Conservation (phyloP, 2,329 filamentous ascomycete genomes). For the Aureobasidium sp. region DNA sequence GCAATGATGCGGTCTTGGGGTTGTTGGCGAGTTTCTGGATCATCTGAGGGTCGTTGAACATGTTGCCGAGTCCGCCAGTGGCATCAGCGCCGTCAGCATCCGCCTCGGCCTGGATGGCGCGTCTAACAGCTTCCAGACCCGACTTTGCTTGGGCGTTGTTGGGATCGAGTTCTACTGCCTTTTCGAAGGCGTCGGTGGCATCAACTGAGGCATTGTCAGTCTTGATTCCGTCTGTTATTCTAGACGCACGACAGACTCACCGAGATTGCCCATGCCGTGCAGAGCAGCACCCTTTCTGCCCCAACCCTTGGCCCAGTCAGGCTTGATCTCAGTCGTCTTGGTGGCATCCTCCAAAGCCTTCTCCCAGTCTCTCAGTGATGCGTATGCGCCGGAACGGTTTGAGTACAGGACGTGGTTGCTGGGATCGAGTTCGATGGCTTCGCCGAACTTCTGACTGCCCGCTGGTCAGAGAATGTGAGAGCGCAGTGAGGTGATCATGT, state of each 20-base stretch:
- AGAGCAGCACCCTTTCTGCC: slow-evolving; percentile 85
- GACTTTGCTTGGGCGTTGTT: slow-evolving; percentile 89
- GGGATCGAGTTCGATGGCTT: slow-evolving; percentile 83
- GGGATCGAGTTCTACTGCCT: slow-evolving; percentile 88
- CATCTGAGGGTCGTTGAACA: slow-evolving; percentile 91
- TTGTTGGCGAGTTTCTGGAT: slow-evolving; percentile 86
- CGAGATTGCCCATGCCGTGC: slow-evolving; percentile 77
- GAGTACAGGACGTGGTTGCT: slow-evolving; percentile 96
- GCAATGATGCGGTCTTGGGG: slow-evolving; percentile 79
- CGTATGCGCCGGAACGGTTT: slow-evolving; percentile 82
- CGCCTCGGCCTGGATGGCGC: slow-evolving; percentile 76
- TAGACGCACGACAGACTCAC: slow-evolving; percentile 35
- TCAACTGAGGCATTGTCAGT: slow-evolving; percentile 44
- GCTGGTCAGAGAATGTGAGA: slow-evolving; percentile 18
- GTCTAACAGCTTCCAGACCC: slow-evolving; percentile 75
- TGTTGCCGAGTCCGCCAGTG: slow-evolving; percentile 69
- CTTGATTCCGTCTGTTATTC: not conserved
- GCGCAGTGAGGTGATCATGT: slow-evolving; percentile 1
- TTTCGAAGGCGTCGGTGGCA: slow-evolving; percentile 83
- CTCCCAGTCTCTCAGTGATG: slow-evolving; percentile 83
- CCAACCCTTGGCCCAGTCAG: slow-evolving; percentile 97
- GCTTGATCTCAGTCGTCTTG: slow-evolving; percentile 90
- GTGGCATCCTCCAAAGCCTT: slow-evolving; percentile 81
- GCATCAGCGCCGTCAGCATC: slow-evolving; percentile 60
- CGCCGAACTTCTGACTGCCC: slow-evolving; percentile 79